Base-by-base conservation (phyloP, 169 alveolate genomes). In the Eimeria necatrix region DNA sequence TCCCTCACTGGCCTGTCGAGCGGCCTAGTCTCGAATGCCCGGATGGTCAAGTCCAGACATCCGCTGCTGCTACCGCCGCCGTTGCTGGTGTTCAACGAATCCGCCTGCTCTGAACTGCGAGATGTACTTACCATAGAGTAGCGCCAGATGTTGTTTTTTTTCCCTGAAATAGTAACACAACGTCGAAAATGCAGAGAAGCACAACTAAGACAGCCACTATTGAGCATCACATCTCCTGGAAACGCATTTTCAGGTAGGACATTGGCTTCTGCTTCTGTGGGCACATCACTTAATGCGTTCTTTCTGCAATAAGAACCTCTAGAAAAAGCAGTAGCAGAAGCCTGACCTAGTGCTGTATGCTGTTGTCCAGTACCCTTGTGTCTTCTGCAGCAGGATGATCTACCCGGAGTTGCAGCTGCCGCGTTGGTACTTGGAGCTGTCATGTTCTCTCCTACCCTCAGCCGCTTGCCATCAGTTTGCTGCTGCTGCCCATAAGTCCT, bases 121-220 rank as follows among this genome's bases (percentile, higher is more conserved):
- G 95, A 81, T 8, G 76, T 56, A 61, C 95, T 26, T 32, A 51
- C 85, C 53, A 91, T 60, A 3, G 95, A 76, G 22, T 91, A 91
- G 5, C 95, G 91, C 95, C 95, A 91, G 51, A 91, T 78, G 95
- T 91, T 91, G 95, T 91, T 85, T 61, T 80, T 91, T 51, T 78
- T 76, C 24, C 95, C 95, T 91, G 95, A 61, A 32, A 83, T 0
- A 68, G 46, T 7, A 14, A 10, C 41, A 3, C 41, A 3, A 68
- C n/a, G 32, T 8, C 46, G 12, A 18, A n/a, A 32, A 32, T 32
- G 41, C 0, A 32, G 41, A 32, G 41, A 0, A 0, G 41, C 2
- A 32, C 41, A 32, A 32, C 41, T 32, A 0, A 2, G 41, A 32
- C 41, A 32, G 41, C 41, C 41, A 32, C 41, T 32, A 32, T 32